Percentiles rank a stretch among this genome's conserved stretches.
These are phyloP conservation scores for Aspergillus sp. DNA, from an alignment of 2,329 filamentous ascomycete species.

Conservation along the genomic window DNA sequence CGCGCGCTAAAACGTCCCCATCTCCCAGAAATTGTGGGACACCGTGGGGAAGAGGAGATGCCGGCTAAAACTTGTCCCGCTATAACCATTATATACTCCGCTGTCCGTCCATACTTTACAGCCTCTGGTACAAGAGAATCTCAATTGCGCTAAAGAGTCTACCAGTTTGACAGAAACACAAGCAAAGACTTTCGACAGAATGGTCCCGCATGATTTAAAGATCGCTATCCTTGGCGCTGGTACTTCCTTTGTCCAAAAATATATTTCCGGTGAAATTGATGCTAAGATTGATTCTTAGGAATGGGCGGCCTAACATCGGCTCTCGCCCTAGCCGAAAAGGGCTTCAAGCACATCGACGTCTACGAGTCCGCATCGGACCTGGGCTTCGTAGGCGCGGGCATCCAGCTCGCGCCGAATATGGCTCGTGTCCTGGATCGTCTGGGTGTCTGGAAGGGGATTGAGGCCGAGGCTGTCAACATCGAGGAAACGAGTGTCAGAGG, in stretches of 20 bases:
- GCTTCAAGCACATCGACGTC: slow-evolving; percentile 73
- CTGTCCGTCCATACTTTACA: neutral
- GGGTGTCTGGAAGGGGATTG: slow-evolving; percentile 73
- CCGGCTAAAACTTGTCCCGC: slow-evolving; percentile 23
- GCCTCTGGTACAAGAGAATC: neutral
- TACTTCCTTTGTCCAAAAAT: slow-evolving; percentile 1
- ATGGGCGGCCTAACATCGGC: slow-evolving; percentile 79
- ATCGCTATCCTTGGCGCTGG: slow-evolving; percentile 56
- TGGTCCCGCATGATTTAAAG: slow-evolving; percentile 42
- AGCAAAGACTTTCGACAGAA: slow-evolving; percentile 16
- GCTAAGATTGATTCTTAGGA: slow-evolving; percentile 37
- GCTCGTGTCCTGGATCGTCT: slow-evolving; percentile 73
- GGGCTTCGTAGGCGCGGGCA: slow-evolving; percentile 82
- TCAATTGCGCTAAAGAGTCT: too few species aligned
- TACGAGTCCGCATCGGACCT: slow-evolving; percentile 74
- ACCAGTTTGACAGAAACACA: neutral
- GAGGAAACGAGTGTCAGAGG: slow-evolving; percentile 73
- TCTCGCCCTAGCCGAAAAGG: slow-evolving; percentile 74
- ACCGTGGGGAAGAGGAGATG: slow-evolving; percentile 18
- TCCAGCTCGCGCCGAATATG: slow-evolving; percentile 84
- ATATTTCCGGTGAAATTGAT: neutral
- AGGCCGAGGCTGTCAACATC: slow-evolving; percentile 71
- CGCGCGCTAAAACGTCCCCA: neutral
- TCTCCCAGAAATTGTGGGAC: slow-evolving; percentile 18
- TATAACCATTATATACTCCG: neutral